Evolutionary conservation across 2,329 filamentous ascomycete species (phyloP), one percentile per base, ranked within the genome.

Genomic region (Emergomyces africanus): DNA sequence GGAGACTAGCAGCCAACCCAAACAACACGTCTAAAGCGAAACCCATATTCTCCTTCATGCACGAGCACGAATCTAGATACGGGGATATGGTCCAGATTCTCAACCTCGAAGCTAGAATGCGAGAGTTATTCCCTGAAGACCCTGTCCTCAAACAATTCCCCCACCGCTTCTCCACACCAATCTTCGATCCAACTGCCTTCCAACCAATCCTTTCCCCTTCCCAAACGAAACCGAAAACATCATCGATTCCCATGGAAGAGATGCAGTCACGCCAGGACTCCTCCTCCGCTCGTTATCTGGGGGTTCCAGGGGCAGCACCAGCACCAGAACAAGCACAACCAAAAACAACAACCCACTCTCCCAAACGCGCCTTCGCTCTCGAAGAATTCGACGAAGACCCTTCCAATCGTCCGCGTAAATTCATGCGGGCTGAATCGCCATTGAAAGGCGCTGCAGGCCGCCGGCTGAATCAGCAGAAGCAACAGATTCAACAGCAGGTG

Each of bases 1-100:
- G 87, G 68, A 86, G 86, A 62, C 81, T 97, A 49, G 83, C 87
- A 8, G 81, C 87, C 28, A 94, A 91, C 65, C 83, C 88, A 0
- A 88, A 90, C 65, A 83, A 83, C 12, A 75, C 86, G 0, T 74
- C 80, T 58, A 94, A 90, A 68, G 84, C 91, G 9, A 95, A 94
- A 71, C 83, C 88, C 0, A 82, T 99, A 0, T 96, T 95, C 67
- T 79, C 85, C 2, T 97, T 92, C 74, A 92, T 99, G 71, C 92
- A 99, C 74, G 87, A 91, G 66, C 96, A 95, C 70, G 94, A 99
- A 75, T 91, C 90, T 12, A 86, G 90, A 64, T 99, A 91, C 68
- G 94, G 95, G 59, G 94, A 99, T 70, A 81, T 97, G 5, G 84
- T 88, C 5, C 91, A 97, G 67, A 90, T 99, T 58, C 84, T 85